Base-by-base conservation (phyloP, 73 alveolate genomes). In the Breviolum minutum region DNA sequence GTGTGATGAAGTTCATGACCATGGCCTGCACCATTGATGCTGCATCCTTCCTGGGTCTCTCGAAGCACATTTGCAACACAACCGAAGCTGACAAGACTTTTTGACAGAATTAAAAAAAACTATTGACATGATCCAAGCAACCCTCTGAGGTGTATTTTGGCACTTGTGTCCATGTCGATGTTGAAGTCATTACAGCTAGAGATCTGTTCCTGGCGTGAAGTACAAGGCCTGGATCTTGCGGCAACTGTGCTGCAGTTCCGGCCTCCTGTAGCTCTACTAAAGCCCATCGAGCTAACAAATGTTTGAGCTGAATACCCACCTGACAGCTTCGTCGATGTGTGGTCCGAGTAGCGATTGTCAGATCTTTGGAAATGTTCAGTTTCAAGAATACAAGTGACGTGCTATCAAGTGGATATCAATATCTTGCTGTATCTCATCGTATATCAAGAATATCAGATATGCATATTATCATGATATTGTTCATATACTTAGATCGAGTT, bases 191-290 rank as follows among this genome's bases (percentile, higher is more conserved):
- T 7, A 29, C 88, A 80, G 68, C 32, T 80, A 40, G 69, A 27
- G 48, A 16, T 26, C 14, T 11, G 32, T 17, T 80, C 88, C 88
- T 80, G 88, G 81, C 26, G 32, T 40, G 54, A 3, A 40, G 3
- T 40, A 40, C 54, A 40, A 40, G 54, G 3, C 54, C 3, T 40
- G 54, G 5, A 40, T 40, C 54, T 40, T 40, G 54, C 54, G 54
- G 54, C 54, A 40, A 40, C 54, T 40, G 40, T 71, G 19, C 81
- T 71, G 40, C 81, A n/a, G 30, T 29, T 73, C 76, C n/a, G 6
- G 10, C 97, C 97, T 91, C 88, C 60, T 26, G 79, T 54, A 92
- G 81, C 40, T 92, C 81, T 26, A n/a, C 98, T 90, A 73, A 64
- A 26, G 26, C 62, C 98, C 98, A 92, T 7, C 98, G 77, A 22